Conservation (phyloP, 176 grass and related monocot species). For the Guadua angustifolia region DNA sequence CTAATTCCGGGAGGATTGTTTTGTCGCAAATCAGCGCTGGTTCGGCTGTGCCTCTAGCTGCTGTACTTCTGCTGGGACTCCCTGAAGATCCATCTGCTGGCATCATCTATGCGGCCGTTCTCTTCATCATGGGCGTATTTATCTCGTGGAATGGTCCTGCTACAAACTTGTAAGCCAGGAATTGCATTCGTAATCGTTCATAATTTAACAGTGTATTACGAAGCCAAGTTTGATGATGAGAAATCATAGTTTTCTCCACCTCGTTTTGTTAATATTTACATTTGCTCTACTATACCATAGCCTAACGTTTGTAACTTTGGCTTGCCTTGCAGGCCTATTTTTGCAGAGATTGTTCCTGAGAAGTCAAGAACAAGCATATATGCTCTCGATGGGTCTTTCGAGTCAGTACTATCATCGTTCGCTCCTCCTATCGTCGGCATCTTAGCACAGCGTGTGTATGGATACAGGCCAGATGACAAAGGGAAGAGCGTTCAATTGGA, state of each 20-base stretch:
- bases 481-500: slow-evolving; percentile 43
- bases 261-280: background rate
- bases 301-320: background rate
- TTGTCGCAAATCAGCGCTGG: slow-evolving; percentile 67
- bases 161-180: slow-evolving; percentile 65
- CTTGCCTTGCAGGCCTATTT: slow-evolving; percentile 73
- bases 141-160: slow-evolving; percentile 77
- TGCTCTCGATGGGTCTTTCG: slow-evolving; percentile 76
- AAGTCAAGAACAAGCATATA: slow-evolving; percentile 90
- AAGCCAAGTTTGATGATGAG: background rate
- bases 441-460: slow-evolving; percentile 69
- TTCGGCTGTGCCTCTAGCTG: slow-evolving; percentile 60
- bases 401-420: slow-evolving; percentile 80
- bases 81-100: slow-evolving; percentile 62
- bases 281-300: background rate
- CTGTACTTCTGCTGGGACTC: slow-evolving; percentile 58
- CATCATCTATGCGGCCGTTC: slow-evolving; percentile 41
- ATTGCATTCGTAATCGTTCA: background rate
- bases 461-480: slow-evolving; percentile 61
- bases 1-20: slow-evolving; percentile 63
- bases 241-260: background rate
- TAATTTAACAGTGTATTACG: background rate
- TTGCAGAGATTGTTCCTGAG: slow-evolving; percentile 91
- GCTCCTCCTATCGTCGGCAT: slow-evolving; percentile 77
- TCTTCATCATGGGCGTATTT: slow-evolving; percentile 64